Percentiles rank a stretch among this genome's conserved stretches.
Evolutionary conservation across 164 flowering plant genomes (phyloP).

Genomic region (Sedum album): DNA sequence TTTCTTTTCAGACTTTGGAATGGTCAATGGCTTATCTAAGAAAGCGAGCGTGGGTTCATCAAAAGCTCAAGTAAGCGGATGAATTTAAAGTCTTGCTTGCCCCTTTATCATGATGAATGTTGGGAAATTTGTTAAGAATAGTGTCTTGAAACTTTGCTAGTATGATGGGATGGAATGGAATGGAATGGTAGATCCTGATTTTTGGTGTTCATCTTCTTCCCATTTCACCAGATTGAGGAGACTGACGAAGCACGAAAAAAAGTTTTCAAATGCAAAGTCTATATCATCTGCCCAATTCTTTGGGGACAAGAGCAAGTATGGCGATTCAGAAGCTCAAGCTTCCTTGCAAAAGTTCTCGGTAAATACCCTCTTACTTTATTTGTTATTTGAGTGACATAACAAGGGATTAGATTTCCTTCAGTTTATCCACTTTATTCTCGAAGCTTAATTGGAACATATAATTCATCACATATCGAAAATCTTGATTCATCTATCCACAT

Average conservation of each 20-base stretch:
- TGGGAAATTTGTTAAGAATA: no score
- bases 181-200: background rate
- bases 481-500: no score
- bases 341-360: conserved; percentile 6
- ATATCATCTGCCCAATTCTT: conserved; percentile 8
- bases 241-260: conserved; percentile 2
- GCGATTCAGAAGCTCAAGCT: conserved; percentile 4
- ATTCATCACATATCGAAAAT: no score
- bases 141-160: no score
- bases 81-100: background rate
- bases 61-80: background rate
- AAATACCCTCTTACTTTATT: no score
- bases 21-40: conserved; percentile 3
- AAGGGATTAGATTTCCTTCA: no score
- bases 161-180: no score
- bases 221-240: background rate
- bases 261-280: conserved; percentile 5
- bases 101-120: background rate
- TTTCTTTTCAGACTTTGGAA: no score
- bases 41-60: conserved; percentile 27
- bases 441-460: no score
- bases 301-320: conserved; percentile 1
- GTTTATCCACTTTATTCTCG: no score
- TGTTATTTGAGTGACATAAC: no score
- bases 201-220: background rate